Base-by-base conservation (phyloP, 225 moss, liverwort and hornwort genomes). In the Neckera pumila region DNA sequence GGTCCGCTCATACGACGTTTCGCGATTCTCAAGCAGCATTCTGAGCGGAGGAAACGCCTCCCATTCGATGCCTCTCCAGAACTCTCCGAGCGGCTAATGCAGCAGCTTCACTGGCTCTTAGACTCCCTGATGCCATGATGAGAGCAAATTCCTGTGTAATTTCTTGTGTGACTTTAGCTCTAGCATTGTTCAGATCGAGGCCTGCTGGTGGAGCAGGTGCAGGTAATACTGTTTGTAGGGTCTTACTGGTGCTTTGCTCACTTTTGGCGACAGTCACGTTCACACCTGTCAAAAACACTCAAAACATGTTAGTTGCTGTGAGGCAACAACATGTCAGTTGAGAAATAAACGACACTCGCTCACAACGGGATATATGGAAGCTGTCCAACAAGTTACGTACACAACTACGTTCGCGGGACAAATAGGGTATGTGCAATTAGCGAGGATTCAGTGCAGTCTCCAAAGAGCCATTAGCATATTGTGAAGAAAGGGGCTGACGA, bases 71-170 rank as follows among this genome's bases (percentile, higher is more conserved):
- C 92, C 96, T 95, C 85, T 96, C 96, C 92, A 96, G 89, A 53
- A 98, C 98, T 53, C 95, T 91, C 62, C 98, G 94, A 17, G 97
- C 94, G 33, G 98, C 98, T 66, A 98, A 90, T 14, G 97, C 98
- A 27, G 98, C 98, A 85, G 98, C 98, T 90, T 98, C 98, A 88
- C 97, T 97, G 23, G 98, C 97, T 88, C 95, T 93, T 4, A 97
- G 38, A 85, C 96, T 97, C 51, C 98, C 97, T 28, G 98, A 97
- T 51, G 95, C 98, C 98, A 96, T 98, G 40, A 98, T 93, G 13
- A 92, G 90, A 76, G 96, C 96, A 67, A 98, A 98, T 88, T 98
- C 98, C 56, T 95, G 94, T 10, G 96, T 95, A 20, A 98, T 98
- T 89, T 98, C 98, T 93, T 98, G 97, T 45, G 95, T 94, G 62